phyloP scores from a whole-genome alignment of 2,329 filamentous ascomycete species.

The Clonostachys solani region DNA sequence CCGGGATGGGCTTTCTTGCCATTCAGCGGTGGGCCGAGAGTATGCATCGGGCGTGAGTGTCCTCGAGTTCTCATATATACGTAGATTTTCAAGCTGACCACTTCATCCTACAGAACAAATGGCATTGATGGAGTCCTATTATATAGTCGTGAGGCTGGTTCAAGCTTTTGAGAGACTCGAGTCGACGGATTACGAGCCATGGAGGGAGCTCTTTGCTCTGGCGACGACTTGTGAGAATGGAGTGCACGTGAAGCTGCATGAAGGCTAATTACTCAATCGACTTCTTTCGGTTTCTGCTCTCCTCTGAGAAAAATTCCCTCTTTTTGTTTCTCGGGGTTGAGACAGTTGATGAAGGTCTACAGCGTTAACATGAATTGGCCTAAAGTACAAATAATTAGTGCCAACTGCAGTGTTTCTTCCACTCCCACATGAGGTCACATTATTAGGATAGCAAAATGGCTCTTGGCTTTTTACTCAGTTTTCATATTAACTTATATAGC shows the following conservation, averaged over 20 bases:
- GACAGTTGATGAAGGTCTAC: too few relatives aligned
- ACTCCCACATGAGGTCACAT: too few relatives aligned
- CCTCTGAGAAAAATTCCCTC: too few relatives aligned
- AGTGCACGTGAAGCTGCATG: slow-evolving; percentile 9
- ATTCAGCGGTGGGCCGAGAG: slow-evolving; percentile 39
- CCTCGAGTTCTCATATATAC: not conserved
- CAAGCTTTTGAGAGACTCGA: slow-evolving; percentile 21
- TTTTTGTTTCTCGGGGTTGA: too few relatives aligned
- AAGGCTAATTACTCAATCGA: too few relatives aligned
- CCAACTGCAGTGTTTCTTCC: too few relatives aligned
- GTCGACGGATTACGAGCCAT: slow-evolving; percentile 18
- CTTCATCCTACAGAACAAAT: slow-evolving; percentile 19
- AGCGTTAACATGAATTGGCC: too few relatives aligned
- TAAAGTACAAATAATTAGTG: too few relatives aligned
- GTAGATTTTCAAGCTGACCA: not conserved
- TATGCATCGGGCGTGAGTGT: slow-evolving; percentile 36
- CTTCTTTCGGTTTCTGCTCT: too few relatives aligned
- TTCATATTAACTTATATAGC: too few relatives aligned
- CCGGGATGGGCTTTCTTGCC: slow-evolving; percentile 37
- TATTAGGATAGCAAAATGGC: too few relatives aligned
- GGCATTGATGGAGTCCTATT: slow-evolving; percentile 25
- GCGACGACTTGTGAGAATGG: slow-evolving; percentile 26
- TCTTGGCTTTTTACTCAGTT: too few relatives aligned
- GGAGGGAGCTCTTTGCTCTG: slow-evolving; percentile 26
- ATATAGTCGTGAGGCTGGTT: slow-evolving; percentile 24